Base-by-base conservation (phyloP, 2,329 filamentous ascomycete genomes). In the Phoma sp. region DNA sequence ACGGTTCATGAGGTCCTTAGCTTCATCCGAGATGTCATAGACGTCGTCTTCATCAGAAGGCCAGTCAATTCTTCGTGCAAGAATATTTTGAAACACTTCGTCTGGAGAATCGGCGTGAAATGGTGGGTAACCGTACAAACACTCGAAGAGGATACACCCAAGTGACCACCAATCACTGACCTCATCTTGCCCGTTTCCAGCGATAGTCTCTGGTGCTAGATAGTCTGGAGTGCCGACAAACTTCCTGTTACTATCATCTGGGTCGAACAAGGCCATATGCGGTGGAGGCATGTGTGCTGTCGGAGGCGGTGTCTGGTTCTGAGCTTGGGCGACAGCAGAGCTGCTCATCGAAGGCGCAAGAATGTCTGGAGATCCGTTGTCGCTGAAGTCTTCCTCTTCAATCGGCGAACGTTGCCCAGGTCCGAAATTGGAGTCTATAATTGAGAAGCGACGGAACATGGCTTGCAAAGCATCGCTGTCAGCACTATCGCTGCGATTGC, bases 91-190 rank as follows among this genome's bases (percentile, higher is more conserved):
- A 69, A 99, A 99, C 1, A 99, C 95, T 65, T 95, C 84, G 65
- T 99, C 95, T 0, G 95, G 92, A 40, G 93, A 92, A 17, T 83
- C 81, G 1, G 92, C 95, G 73, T 98, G 92, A 75, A 99, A 99
- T 0, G 95, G 95, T 1, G 95, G 95, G 53, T 91, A 89, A 1
- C 95, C 95, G 69, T 91, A 98, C 2, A 99, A 79, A 62, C 96
- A 97, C 69, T 99, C 95, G 67, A 97, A 99, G 75, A 98, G 80
- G 65, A 99, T 98, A 74, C 96, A 99, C 1, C 95, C 95, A n/a
- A 99, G 83, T 18, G 95, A 98, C 95, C 95, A 99, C 95, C 95
- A 99, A 86, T 99, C 95, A 71, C 95, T 98, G 63, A 93, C 95
- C 74, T 98, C 93, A 69, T 99, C 95, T 74, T 99, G 95, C 1